Conservation (phyloP, 768 basidiomycete species). For the Phanerochaete sordida region DNA sequence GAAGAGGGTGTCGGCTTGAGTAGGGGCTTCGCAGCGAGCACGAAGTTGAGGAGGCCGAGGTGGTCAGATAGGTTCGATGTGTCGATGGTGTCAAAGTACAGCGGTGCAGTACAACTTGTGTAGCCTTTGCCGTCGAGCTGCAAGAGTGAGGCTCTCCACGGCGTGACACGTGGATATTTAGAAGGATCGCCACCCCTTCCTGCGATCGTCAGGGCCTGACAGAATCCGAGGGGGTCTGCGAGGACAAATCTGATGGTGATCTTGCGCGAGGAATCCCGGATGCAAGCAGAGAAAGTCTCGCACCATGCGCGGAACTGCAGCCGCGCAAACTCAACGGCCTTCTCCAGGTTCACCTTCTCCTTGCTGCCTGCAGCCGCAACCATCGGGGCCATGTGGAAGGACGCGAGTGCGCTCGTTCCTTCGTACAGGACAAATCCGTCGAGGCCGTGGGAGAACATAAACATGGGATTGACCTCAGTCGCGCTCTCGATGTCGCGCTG, state of each 20-base stretch:
- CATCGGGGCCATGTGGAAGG: conserved; percentile 38
- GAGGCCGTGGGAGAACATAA: conserved; percentile 36
- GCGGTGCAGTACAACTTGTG: conserved; percentile 6
- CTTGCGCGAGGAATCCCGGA: background rate
- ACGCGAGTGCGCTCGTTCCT: conserved; percentile 36
- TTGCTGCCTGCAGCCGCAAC: no score
- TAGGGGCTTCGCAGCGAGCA: conserved; percentile 16
- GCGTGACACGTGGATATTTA: background rate
- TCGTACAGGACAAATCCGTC: conserved; percentile 39
- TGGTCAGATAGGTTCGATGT: conserved; percentile 20
- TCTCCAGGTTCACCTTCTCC: no score
- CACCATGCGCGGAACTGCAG: conserved; percentile 11
- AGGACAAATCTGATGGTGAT: conserved; percentile 7
- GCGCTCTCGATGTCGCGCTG: conserved; percentile 15
- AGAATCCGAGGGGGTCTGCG: conserved; percentile 15
- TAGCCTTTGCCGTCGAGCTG: conserved; percentile 13
- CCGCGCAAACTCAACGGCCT: background rate
- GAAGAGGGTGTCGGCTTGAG: conserved; percentile 2
- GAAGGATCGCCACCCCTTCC: background rate
- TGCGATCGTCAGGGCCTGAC: conserved; percentile 3
- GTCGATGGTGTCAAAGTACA: conserved; percentile 20
- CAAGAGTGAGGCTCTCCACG: conserved; percentile 10
- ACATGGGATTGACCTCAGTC: conserved; percentile 41
- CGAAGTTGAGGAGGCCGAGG: conserved; percentile 19
- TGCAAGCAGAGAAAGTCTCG: background rate